Conservation (phyloP, 2,329 filamentous ascomycete genomes). For the Fusarium bactridioides region DNA sequence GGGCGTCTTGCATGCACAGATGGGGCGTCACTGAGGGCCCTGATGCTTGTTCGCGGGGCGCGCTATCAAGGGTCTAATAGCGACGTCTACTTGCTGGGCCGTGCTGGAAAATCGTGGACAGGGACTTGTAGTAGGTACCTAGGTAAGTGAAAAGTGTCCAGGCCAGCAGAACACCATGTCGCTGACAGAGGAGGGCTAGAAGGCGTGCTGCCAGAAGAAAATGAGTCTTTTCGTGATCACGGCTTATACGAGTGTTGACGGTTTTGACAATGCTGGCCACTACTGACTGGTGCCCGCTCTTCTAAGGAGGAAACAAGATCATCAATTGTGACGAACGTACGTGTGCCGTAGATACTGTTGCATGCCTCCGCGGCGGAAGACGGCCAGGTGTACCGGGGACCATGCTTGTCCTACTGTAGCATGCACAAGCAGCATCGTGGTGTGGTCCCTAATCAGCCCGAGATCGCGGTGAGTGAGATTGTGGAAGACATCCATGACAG, state of each 20-base stretch:
- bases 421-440: slow-evolving; percentile 20
- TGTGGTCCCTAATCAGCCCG: slow-evolving; percentile 32
- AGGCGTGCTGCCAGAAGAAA: slow-evolving; percentile 11
- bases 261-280: slow-evolving; percentile 2
- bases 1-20: slow-evolving; percentile 41
- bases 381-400: slow-evolving; percentile 35
- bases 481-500: neutral
- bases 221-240: neutral
- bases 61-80: slow-evolving; percentile 34
- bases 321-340: slow-evolving; percentile 33
- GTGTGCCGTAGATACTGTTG: slow-evolving; percentile 10
- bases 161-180: neutral
- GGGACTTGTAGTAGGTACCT: neutral
- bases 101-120: slow-evolving; percentile 24
- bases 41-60: slow-evolving; percentile 32
- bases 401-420: neutral
- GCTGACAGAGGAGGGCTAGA: slow-evolving; percentile 22
- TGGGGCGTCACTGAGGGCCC: slow-evolving; percentile 32
- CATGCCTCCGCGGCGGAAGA: slow-evolving; percentile 19
- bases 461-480: slow-evolving; percentile 39
- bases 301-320: slow-evolving; percentile 38
- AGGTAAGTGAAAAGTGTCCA: slow-evolving; percentile 1
- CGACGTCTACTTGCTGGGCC: slow-evolving; percentile 5
- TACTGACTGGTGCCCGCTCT: slow-evolving; percentile 38
- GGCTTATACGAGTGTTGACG: neutral